Conservation (phyloP, 305 asterid genomes). For the Fraxinus floribunda region DNA sequence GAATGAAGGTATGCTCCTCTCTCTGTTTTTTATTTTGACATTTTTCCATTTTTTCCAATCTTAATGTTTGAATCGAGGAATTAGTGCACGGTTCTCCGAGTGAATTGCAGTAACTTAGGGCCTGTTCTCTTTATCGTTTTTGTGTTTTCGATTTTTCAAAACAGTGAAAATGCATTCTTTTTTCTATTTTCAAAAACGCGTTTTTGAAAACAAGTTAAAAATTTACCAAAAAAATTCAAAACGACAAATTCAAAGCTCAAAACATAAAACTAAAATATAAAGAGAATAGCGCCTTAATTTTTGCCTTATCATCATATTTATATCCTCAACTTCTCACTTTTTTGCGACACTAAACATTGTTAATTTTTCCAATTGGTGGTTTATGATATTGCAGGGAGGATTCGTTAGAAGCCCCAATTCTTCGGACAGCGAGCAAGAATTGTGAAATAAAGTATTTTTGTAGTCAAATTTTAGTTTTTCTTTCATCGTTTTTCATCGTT, state of each 20-base stretch:
- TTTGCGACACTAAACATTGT: not conserved
- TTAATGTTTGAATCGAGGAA: not conserved
- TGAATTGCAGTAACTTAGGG: not conserved
- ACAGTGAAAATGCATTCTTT: no score
- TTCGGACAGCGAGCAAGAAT: conserved; percentile 49
- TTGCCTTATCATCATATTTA: not conserved
- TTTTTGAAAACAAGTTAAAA: no score
- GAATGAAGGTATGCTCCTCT: conserved; percentile 62
- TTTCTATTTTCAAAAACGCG: no score
- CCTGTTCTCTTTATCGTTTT: no score
- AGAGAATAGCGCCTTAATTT: no score
- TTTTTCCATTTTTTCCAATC: not conserved
- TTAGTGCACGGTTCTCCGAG: not conserved
- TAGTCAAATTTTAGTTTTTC: conserved; percentile 11
- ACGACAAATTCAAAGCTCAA: no score
- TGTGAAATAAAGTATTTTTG: conserved; percentile 6
- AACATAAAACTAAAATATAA: no score
- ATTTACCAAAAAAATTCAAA: no score
- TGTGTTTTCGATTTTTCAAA: no score
- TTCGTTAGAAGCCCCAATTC: conserved; percentile 66
- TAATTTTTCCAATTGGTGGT: not conserved
- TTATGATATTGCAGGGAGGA: conserved; percentile 60
- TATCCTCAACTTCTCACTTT: not conserved
- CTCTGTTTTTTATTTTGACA: not conserved
- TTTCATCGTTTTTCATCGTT: not conserved